These are phyloP conservation scores for Termitomyces titanicus DNA, from an alignment of 768 basidiomycete species.

Conservation along the genomic window DNA sequence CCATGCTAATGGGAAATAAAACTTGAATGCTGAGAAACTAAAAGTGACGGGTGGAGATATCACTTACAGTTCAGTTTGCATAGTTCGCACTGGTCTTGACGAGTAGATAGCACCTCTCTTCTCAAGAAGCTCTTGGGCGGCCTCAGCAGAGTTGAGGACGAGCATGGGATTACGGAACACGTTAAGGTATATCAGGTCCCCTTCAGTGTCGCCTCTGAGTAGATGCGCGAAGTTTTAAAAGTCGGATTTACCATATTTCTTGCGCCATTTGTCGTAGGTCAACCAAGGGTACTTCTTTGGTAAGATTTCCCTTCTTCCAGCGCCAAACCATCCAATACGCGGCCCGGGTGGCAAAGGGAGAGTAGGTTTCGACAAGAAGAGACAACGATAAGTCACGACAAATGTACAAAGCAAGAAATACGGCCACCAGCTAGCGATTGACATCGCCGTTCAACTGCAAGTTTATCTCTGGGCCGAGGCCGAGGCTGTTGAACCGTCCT, in stretches of 20 bases:
- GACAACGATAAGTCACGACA: neutral
- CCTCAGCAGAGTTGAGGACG: constrained; percentile 27
- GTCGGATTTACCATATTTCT: constrained; percentile 1
- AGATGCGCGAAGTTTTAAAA: neutral
- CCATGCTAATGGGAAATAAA: constrained; percentile 12
- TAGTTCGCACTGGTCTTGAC: constrained; percentile 17
- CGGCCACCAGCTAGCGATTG: neutral
- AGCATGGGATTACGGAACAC: constrained; percentile 14
- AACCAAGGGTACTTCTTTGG: constrained; percentile 9
- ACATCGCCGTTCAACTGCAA: neutral
- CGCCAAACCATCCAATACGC: neutral
- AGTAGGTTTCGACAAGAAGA: neutral
- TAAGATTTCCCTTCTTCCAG: constrained; percentile 2
- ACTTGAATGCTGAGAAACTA: neutral
- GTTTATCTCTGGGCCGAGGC: neutral
- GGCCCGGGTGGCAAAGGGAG: constrained; percentile 10
- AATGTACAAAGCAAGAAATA: neutral
- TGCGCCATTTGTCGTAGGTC: constrained; percentile 3
- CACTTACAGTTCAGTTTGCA: constrained; percentile 10
- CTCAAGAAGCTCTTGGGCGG: constrained; percentile 40
- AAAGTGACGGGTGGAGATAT: neutral
- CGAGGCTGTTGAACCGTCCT: neutral
- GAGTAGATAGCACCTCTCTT: constrained; percentile 44
- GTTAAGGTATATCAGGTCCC: constrained; percentile 7
- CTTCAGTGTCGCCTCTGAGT: neutral